These are phyloP conservation scores for Flagelloscypha sp. DNA, from an alignment of 768 basidiomycete genomes.

Conservation along the genomic window DNA sequence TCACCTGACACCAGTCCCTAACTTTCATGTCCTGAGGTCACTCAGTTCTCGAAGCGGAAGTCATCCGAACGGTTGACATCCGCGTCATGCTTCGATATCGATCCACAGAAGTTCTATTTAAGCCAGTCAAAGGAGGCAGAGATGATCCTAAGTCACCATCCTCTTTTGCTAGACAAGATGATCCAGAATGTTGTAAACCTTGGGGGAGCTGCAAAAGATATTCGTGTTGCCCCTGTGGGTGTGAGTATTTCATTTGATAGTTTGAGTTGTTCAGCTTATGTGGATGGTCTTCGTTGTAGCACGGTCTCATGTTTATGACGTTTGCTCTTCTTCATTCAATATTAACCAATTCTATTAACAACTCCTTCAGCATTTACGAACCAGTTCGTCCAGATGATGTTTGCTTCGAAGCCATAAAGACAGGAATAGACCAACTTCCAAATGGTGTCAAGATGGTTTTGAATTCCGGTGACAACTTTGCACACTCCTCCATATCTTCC, in stretches of 20 bases:
- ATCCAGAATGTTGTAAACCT: slow-evolving; percentile 16
- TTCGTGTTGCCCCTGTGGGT: slow-evolving; percentile 19
- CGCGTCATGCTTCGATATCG: too few species aligned
- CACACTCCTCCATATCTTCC: background rate
- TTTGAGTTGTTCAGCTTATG: background rate
- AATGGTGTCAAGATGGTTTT: slow-evolving; percentile 29
- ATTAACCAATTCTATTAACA: too few species aligned
- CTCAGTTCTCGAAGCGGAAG: too few species aligned
- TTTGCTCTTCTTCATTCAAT: too few species aligned
- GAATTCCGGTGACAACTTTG: slow-evolving; percentile 26
- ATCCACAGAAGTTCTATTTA: too few species aligned
- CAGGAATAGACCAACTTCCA: slow-evolving; percentile 24
- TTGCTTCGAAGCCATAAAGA: slow-evolving; percentile 43
- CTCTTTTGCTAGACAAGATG: too few species aligned
- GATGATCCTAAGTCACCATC: too few species aligned
- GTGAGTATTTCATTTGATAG: slow-evolving; percentile 14
- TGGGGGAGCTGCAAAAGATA: slow-evolving; percentile 17
- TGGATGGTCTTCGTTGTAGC: slow-evolving; percentile 9
- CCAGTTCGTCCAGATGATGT: slow-evolving; percentile 39
- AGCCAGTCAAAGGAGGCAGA: too few species aligned
- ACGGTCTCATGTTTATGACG: slow-evolving; percentile 46
- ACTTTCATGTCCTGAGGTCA: too few species aligned
- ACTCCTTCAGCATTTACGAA: too few species aligned
- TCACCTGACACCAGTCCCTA: too few species aligned
- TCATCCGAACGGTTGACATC: too few species aligned